Conservation (phyloP, 2,329 filamentous ascomycete species). For the Rhinocladiella mackenziei region DNA sequence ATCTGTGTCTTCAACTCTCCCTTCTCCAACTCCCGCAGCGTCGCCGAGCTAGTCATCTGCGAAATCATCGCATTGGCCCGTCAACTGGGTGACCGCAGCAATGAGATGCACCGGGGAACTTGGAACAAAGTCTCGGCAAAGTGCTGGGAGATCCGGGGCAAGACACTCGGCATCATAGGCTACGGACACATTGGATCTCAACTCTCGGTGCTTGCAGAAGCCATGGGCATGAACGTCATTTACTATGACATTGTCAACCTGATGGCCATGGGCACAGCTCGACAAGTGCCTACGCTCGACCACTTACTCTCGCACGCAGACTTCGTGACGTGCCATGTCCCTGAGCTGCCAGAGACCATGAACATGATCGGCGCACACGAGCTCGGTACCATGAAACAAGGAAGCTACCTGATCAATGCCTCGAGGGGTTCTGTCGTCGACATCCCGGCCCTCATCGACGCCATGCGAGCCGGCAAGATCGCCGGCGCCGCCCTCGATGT, state of each 20-base stretch:
- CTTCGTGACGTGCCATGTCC: constrained; percentile 92
- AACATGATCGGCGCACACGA: constrained; percentile 81
- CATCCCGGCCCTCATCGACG: constrained; percentile 84
- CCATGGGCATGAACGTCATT: constrained; percentile 97
- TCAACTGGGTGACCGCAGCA: constrained; percentile 87
- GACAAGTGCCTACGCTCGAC: constrained; percentile 74
- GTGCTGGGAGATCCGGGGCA: constrained; percentile 98
- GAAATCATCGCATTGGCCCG: constrained; percentile 90
- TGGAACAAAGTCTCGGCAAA: constrained; percentile 98
- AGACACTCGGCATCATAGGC: constrained; percentile 94
- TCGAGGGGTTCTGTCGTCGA: constrained; percentile 91
- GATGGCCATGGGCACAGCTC: constrained; percentile 87
- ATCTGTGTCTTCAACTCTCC: constrained; percentile 99
- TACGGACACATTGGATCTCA: constrained; percentile 98
- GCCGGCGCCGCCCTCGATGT: constrained; percentile 96
- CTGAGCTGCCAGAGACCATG: constrained; percentile 86
- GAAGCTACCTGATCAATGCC: constrained; percentile 93
- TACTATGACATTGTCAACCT: constrained; percentile 94
- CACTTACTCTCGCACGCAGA: constrained; percentile 74
- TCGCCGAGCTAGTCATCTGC: constrained; percentile 90
- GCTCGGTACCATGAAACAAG: constrained; percentile 84
- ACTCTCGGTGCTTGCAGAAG: constrained; percentile 88
- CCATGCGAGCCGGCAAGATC: constrained; percentile 78
- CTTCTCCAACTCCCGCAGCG: constrained; percentile 95
- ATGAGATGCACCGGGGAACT: constrained; percentile 85